phyloP scores from a whole-genome alignment of 108 stramenopile genomes.

The Nitzschia sp. region DNA sequence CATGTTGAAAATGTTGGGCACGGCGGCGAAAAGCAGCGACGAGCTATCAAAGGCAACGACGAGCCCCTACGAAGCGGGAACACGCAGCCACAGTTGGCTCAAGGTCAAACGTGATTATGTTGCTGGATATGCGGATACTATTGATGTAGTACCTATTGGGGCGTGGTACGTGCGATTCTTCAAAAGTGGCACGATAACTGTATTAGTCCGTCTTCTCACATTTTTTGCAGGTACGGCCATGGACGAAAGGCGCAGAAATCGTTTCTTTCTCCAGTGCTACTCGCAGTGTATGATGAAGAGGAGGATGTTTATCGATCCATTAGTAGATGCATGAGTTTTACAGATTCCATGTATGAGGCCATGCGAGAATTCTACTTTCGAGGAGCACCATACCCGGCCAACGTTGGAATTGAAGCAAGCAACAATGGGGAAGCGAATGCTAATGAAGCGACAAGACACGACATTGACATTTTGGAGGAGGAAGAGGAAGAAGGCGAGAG shows the following conservation, averaged over 20 bases:
- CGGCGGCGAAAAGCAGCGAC: not conserved
- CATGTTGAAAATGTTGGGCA: conserved; percentile 65
- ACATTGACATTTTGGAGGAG: not conserved
- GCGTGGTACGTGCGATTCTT: conserved; percentile 63
- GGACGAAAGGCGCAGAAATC: conserved; percentile 69
- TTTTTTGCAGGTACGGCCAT: too few species aligned
- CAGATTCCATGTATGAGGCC: conserved; percentile 53
- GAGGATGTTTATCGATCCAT: conserved; percentile 77
- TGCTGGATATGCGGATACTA: conserved; percentile 73
- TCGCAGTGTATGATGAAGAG: conserved; percentile 88
- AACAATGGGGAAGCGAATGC: conserved; percentile 15
- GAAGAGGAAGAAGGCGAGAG: conserved; percentile 5
- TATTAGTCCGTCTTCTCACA: too few species aligned
- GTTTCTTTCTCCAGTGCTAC: conserved; percentile 72
- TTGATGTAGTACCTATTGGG: conserved; percentile 91
- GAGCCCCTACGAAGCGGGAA: conserved; percentile 46
- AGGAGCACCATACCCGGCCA: conserved; percentile 40
- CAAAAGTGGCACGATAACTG: not conserved
- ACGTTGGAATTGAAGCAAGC: conserved; percentile 16
- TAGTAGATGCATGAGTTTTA: conserved; percentile 61
- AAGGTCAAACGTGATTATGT: conserved; percentile 95
- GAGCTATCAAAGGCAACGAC: not conserved
- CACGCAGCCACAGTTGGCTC: conserved; percentile 65
- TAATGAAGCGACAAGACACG: not conserved
- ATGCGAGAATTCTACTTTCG: conserved; percentile 57